Percentiles rank a stretch among this genome's conserved stretches.
Evolutionary conservation across 1,139 yeast genomes (phyloP).

Genomic region (Nakaseomyces nivariensis): DNA sequence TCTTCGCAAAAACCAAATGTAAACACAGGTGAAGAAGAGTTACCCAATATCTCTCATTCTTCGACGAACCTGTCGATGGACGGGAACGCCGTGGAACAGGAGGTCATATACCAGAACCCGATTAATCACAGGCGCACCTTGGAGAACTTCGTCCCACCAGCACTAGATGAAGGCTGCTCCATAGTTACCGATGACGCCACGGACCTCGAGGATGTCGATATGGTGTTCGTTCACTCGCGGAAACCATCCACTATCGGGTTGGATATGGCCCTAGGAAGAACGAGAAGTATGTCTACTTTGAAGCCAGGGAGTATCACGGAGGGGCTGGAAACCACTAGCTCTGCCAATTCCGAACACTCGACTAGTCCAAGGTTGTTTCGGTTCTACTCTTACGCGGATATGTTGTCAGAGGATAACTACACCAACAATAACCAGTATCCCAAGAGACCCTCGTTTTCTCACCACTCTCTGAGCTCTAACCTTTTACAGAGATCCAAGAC

Average conservation of each 20-base stretch:
- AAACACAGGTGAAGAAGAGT: neutral
- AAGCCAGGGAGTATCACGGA: slow-evolving; percentile 11
- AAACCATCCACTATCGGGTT: slow-evolving; percentile 53
- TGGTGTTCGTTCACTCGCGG: slow-evolving; percentile 46
- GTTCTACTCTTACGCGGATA: slow-evolving; percentile 73
- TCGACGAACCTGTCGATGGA: neutral
- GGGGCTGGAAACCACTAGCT: neutral
- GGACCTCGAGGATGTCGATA: slow-evolving; percentile 59
- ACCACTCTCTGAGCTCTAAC: slow-evolving; percentile 1
- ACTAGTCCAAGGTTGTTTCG: slow-evolving; percentile 32
- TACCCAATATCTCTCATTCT: neutral
- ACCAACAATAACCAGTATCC: slow-evolving; percentile 3
- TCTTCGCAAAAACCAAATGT: neutral
- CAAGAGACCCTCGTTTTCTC: slow-evolving; percentile 1
- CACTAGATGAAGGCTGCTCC: slow-evolving; percentile 68
- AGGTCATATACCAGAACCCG: slow-evolving; percentile 7
- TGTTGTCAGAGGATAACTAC: slow-evolving; percentile 47
- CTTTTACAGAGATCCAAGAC: slow-evolving; percentile 2
- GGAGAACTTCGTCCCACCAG: slow-evolving; percentile 75
- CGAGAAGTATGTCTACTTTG: slow-evolving; percentile 13
- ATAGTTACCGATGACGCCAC: slow-evolving; percentile 48
- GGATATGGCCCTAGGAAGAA: slow-evolving; percentile 50
- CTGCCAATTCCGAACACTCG: neutral
- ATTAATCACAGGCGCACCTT: slow-evolving; percentile 36
- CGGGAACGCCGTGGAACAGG: neutral